Base-by-base conservation (phyloP, 2,329 filamentous ascomycete genomes). In the Fusarium sublunatum region DNA sequence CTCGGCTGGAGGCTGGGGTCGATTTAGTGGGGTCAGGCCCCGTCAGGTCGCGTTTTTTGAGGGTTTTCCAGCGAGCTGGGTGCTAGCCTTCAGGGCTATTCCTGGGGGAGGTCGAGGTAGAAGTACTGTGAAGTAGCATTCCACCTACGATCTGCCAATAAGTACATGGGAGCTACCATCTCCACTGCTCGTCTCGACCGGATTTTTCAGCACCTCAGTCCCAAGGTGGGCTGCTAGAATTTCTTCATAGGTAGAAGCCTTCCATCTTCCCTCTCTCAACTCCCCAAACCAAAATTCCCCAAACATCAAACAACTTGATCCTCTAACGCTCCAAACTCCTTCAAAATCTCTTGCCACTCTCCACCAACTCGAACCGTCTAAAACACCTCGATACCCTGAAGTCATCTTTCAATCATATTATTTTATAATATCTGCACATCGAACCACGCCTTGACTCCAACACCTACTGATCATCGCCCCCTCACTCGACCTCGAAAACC, bases 201-300 rank as follows among this genome's bases (percentile, higher is more conserved):
- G 52, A 59, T 48, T 63, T 65, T 65, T 49, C 19, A 19, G 19
- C 19, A 3, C 19, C n/a, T 42, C 54, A 39, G 44, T 44, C 19
- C 19, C 19, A 19, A 62, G 52, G 53, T 65, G 62, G 62, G 53
- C 48, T 65, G 45, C 49, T 39, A 65, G 62, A 66, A 65, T 59
- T 65, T 65, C 43, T 65, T 53, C 57, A 48, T 53, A n/a, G n/a
- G n/a, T n/a, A 34, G 31, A 34, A 48, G 41, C 48, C 38, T 44
- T 65, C 45, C 35, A 56, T 46, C 47, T 54, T 53, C 53, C 50
- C 61, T 63, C 62, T 66, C 46, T 47, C 62, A 63, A 55, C 52
- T 51, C 36, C 35, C 49, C 31, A 43, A 48, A 55, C 57, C 55
- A 57, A 65, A 65, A 58, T 48, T 50, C 48, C 62, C 57, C 41